Evolutionary conservation across 2,329 filamentous ascomycete species (phyloP).

Genomic region (Xylaria sp.): DNA sequence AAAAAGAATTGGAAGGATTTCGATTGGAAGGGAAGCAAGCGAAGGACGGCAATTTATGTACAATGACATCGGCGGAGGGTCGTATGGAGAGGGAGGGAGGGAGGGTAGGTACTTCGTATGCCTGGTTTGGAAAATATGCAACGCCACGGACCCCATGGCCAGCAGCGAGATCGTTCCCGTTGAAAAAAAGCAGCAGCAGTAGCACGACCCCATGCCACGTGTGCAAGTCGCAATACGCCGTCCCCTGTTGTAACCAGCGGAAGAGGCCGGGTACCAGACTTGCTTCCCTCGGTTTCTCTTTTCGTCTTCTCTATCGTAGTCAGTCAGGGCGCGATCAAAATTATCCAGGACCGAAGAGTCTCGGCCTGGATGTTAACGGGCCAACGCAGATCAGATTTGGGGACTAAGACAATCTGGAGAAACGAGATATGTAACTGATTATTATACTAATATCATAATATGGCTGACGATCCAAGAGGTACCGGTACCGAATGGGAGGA

Average conservation of each 20-base stretch:
- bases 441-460: neutral
- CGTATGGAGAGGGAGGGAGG: too few relatives aligned
- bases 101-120: neutral
- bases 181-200: neutral
- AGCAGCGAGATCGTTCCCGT: slow-evolving; percentile 12
- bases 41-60: too few relatives aligned
- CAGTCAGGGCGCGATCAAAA: neutral
- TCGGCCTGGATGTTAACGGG: neutral
- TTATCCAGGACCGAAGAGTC: neutral
- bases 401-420: neutral
- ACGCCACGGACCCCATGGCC: slow-evolving; percentile 6
- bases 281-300: neutral
- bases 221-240: slow-evolving; percentile 7
- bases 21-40: too few relatives aligned
- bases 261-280: neutral
- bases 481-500: neutral
- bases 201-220: slow-evolving; percentile 11
- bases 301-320: neutral
- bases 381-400: neutral
- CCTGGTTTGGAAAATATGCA: slow-evolving; percentile 12
- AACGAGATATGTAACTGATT: too few relatives aligned
- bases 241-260: neutral
- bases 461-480: neutral
- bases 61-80: too few relatives aligned
- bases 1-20: too few relatives aligned